Conservation (phyloP, 331 rosid genomes). For the Rhamnella rubrinervis region DNA sequence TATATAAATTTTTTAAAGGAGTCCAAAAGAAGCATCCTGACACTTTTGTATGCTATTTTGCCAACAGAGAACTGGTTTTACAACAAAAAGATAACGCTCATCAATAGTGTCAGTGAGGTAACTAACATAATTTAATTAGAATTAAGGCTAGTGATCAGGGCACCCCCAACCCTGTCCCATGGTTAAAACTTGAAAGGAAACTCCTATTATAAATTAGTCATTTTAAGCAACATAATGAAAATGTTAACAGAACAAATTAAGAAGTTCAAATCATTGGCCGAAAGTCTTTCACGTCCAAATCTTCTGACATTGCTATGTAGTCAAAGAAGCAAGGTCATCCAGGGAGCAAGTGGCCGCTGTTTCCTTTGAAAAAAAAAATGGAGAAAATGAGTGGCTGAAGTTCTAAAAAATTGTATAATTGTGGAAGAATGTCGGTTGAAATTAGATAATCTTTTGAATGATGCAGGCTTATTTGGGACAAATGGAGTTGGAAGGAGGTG, state of each 20-base stretch:
- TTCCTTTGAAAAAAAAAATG: background rate
- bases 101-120: slow-evolving; percentile 27
- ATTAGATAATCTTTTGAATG: slow-evolving; percentile 2
- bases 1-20: background rate
- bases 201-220: background rate
- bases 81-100: slow-evolving; percentile 29
- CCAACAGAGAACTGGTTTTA: slow-evolving; percentile 40
- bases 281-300: background rate
- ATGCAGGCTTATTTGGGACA: slow-evolving; percentile 23
- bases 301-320: background rate
- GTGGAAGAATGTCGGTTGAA: slow-evolving; percentile 31
- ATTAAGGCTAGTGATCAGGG: slow-evolving; percentile 6
- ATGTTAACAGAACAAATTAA: background rate
- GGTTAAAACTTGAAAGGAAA: slow-evolving; percentile 1
- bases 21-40: slow-evolving; percentile 29
- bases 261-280: too few relatives aligned
- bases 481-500: slow-evolving; percentile 39
- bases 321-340: background rate
- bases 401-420: background rate
- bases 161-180: slow-evolving; percentile 14
- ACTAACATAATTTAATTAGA: slow-evolving; percentile 7
- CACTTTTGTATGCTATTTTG: slow-evolving; percentile 47
- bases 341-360: background rate
- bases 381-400: slow-evolving; percentile 16
- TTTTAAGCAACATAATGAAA: background rate